Evolutionary conservation across 2,329 filamentous ascomycete species (phyloP).

Genomic region (Lachnellula cervina): DNA sequence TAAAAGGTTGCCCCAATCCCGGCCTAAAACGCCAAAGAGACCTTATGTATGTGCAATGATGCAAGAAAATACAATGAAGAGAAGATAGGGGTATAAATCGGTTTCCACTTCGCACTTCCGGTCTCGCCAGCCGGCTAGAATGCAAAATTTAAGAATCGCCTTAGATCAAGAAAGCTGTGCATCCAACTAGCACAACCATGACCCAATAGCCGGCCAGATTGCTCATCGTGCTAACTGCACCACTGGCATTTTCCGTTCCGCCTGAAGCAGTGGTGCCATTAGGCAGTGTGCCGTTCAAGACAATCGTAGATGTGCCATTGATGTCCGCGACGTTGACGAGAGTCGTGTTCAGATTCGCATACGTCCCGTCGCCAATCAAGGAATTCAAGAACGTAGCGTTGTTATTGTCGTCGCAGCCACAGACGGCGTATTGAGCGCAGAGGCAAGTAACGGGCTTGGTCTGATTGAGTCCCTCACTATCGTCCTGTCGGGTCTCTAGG

Average conservation of each 20-base stretch:
- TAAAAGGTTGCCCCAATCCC: too few species aligned
- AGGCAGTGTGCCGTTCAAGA: slow-evolving; percentile 71
- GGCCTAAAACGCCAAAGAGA: too few species aligned
- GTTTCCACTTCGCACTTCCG: too few species aligned
- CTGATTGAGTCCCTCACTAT: slow-evolving; percentile 43
- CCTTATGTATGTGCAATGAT: too few species aligned
- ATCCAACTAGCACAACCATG: slow-evolving; percentile 26
- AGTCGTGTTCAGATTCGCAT: slow-evolving; percentile 53
- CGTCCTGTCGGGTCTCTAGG: slow-evolving; percentile 14
- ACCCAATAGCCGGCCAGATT: slow-evolving; percentile 24
- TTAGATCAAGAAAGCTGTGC: slow-evolving; percentile 20
- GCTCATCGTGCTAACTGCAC: slow-evolving; percentile 17
- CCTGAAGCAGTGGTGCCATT: slow-evolving; percentile 57
- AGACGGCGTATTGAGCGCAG: slow-evolving; percentile 52
- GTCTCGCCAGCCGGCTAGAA: too few species aligned
- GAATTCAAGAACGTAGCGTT: slow-evolving; percentile 54
- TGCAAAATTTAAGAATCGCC: too few species aligned
- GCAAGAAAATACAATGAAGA: too few species aligned
- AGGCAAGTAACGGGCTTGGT: slow-evolving; percentile 56
- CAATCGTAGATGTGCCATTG: slow-evolving; percentile 59
- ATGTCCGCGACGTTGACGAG: slow-evolving; percentile 58
- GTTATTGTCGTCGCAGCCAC: slow-evolving; percentile 66
- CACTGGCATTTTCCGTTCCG: slow-evolving; percentile 38
- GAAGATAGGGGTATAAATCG: too few species aligned
- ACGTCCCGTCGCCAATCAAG: slow-evolving; percentile 62